These are phyloP conservation scores for Tetradesmus obliquus DNA, from an alignment of 139 green algal genomes.

Conservation along the genomic window DNA sequence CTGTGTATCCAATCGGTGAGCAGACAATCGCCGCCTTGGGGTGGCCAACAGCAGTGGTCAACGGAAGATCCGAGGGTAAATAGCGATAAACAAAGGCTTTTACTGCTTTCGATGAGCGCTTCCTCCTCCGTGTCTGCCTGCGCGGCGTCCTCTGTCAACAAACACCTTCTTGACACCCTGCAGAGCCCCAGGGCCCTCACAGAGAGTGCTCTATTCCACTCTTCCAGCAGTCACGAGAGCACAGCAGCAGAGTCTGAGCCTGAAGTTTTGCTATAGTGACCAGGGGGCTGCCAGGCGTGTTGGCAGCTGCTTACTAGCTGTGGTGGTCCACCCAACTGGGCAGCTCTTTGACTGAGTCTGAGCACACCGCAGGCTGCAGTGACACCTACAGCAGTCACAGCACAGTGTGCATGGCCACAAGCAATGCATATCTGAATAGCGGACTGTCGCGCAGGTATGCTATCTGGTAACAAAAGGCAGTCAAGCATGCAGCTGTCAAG, in stretches of 20 bases:
- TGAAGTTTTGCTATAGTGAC: no score
- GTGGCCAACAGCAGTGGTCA: background rate
- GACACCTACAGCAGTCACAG: no score
- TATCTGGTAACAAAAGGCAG: no score
- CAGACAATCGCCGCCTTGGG: background rate
- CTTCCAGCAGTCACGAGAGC: background rate
- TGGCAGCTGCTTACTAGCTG: background rate
- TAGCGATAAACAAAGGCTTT: background rate
- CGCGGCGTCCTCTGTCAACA: background rate
- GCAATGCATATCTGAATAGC: no score
- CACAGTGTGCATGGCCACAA: no score
- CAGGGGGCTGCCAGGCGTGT: background rate
- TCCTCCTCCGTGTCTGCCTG: background rate
- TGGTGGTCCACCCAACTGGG: no score
- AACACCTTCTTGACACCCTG: background rate
- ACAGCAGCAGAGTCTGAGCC: background rate
- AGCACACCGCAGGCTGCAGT: no score
- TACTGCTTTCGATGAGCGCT: background rate
- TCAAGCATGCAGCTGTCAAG: no score
- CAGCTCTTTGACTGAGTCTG: no score
- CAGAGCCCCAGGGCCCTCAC: background rate
- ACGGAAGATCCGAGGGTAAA: background rate
- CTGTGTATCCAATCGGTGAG: background rate
- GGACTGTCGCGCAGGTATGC: no score
- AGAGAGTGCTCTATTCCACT: background rate